Conservation (phyloP, 1,284 basidiomycete genomes). For the Singerocomus inundabilis region DNA sequence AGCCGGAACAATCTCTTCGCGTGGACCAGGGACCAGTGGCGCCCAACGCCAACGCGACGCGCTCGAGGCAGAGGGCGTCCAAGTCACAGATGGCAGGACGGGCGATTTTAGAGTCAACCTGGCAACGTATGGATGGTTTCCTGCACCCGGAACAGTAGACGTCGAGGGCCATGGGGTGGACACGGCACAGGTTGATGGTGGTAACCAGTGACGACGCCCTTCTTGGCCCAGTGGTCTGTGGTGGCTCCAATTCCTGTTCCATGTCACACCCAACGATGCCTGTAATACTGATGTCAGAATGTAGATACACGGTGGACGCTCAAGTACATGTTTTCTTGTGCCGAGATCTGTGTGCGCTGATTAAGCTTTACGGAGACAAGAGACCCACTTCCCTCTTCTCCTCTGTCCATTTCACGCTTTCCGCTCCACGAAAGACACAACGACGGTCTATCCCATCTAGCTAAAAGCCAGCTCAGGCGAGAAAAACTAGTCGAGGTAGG, state of each 20-base stretch:
- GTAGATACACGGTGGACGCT: too few relatives aligned
- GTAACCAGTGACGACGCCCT: not conserved
- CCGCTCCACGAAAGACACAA: too few relatives aligned
- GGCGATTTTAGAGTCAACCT: slow-evolving; percentile 53
- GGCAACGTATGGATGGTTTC: slow-evolving; percentile 60
- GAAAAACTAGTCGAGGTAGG: too few relatives aligned
- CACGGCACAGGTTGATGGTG: not conserved
- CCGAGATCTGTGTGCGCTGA: too few relatives aligned
- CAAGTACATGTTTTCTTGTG: too few relatives aligned
- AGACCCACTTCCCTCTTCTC: too few relatives aligned
- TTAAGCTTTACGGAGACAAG: too few relatives aligned
- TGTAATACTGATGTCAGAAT: too few relatives aligned
- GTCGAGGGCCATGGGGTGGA: slow-evolving; percentile 8
- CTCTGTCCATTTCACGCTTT: too few relatives aligned
- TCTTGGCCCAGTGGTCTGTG: not conserved
- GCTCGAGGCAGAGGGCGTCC: slow-evolving; percentile 59
- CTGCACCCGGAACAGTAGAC: slow-evolving; percentile 36
- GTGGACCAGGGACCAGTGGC: slow-evolving; percentile 70
- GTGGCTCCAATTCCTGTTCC: not conserved
- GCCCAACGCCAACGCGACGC: slow-evolving; percentile 56
- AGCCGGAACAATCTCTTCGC: slow-evolving; percentile 72
- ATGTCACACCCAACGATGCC: too few relatives aligned
- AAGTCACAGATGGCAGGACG: slow-evolving; percentile 44
- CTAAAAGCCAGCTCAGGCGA: too few relatives aligned
- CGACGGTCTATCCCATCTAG: too few relatives aligned